Percentiles rank a stretch among this genome's conserved stretches.
These are phyloP conservation scores for Hypomyces perniciosus DNA, from an alignment of 2,329 filamentous ascomycete species.

Conservation along the genomic window DNA sequence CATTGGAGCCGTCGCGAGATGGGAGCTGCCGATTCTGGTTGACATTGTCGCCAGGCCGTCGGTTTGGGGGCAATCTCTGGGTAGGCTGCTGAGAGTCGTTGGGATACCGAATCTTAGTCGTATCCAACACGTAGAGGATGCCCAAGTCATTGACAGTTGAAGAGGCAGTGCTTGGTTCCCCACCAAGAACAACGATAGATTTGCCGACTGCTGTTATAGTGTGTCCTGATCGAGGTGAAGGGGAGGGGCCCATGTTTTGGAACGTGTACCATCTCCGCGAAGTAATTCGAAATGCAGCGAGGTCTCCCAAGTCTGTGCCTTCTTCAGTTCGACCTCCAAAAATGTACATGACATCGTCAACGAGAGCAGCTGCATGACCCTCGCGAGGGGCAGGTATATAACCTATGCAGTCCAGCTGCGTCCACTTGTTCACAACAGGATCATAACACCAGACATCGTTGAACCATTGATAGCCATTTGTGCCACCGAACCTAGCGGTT, in stretches of 20 bases:
- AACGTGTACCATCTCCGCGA: conserved; percentile 97
- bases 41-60: conserved; percentile 36
- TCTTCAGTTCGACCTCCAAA: conserved; percentile 96
- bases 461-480: conserved; percentile 94
- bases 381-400: conserved; percentile 93
- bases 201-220: conserved; percentile 96
- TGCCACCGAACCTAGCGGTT: conserved; percentile 76
- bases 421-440: conserved; percentile 74
- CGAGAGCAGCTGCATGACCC: conserved; percentile 86
- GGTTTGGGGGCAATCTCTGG: conserved; percentile 35
- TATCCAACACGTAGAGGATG: conserved; percentile 87
- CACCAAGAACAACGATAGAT: conserved; percentile 84
- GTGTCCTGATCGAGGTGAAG: conserved; percentile 87
- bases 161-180: conserved; percentile 85
- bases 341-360: conserved; percentile 98
- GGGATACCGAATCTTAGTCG: conserved; percentile 92
- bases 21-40: conserved; percentile 33
- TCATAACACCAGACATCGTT: conserved; percentile 99
- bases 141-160: conserved; percentile 78
- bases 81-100: conserved; percentile 53
- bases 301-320: conserved; percentile 83
- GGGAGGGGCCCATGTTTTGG: conserved; percentile 97
- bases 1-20: conserved; percentile 47
- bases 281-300: conserved; percentile 70
- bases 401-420: conserved; percentile 88